These are phyloP conservation scores for Periconia sp. DNA, from an alignment of 2,329 filamentous ascomycete species.

Conservation along the genomic window DNA sequence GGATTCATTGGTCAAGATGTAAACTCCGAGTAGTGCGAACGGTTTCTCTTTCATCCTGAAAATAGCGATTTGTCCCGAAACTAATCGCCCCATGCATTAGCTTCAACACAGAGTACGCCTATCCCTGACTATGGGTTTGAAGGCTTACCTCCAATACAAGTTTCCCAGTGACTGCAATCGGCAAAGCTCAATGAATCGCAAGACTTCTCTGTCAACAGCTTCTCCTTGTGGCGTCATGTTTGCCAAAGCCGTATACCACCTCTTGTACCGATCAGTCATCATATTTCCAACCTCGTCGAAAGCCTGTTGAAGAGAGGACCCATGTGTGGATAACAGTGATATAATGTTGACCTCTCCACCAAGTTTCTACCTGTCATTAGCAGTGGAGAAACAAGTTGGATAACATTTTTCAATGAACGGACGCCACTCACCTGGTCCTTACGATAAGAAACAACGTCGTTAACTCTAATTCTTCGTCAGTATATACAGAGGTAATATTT, in stretches of 20 bases:
- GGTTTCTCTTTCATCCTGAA: too few relatives aligned
- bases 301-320: neutral
- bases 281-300: constrained; percentile 1
- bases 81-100: too few relatives aligned
- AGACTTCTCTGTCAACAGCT: neutral
- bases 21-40: too few relatives aligned
- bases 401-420: too few relatives aligned
- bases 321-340: neutral
- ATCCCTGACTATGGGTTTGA: too few relatives aligned
- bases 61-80: too few relatives aligned
- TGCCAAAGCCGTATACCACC: neutral
- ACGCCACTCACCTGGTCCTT: neutral
- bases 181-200: constrained; percentile 1
- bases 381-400: too few relatives aligned
- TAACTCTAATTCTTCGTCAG: neutral
- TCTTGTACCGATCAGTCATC: neutral
- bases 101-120: too few relatives aligned
- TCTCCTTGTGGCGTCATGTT: neutral
- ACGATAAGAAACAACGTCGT: constrained; percentile 1
- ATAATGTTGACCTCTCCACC: constrained; percentile 3
- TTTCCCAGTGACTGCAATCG: neutral
- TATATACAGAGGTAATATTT: neutral
- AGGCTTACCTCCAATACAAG: constrained; percentile 2
- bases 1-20: too few relatives aligned
- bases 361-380: too few relatives aligned